Base-by-base conservation (phyloP, 495 filamentous ascomycete genomes). In the Podospora fimiseda region DNA sequence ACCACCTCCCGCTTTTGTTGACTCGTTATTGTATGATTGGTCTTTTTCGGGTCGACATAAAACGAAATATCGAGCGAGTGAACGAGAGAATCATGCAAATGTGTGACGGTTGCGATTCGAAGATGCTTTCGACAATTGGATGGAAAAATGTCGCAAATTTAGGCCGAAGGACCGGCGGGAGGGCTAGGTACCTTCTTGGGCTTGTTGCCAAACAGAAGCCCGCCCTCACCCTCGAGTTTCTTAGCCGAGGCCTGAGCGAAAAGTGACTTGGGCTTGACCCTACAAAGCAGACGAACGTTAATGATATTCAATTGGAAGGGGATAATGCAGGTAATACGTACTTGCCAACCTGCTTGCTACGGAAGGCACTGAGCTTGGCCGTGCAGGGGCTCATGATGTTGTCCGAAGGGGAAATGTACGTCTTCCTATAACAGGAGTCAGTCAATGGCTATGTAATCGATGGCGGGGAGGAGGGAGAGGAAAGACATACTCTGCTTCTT, bases 311-410 rank as follows among this genome's bases (percentile, higher is more conserved):
- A 56, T 39, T 27, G n/a, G 18, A 15, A 43, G 2, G 8, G 5
- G 33, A 6, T 18, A 43, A 22, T 9, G 19, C 45, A 44, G n/a
- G 21, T 6, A 9, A 41, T 6, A 77, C 80, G 64, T 72, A 85
- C 81, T 86, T 87, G 58, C 70, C 68, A 60, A 87, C 85, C 36
- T 85, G 84, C 76, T 91, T 91, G 65, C 80, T 86, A 74, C 90
- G 89, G 65, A 91, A 81, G 43, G 87, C 84, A 48, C 75, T 85
- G 60, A 96, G 70, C 71, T 96, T 96, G 71, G 87, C 85, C n/a
- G 88, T 90, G 69, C 89, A 91, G 14, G 91, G 91, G 55, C 86
- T 90, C 86, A 94, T 86, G 70, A 96, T 89, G 65, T 82, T 86
- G 63, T 96, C 91, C 9, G 88, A 93, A 0, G 91, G 91, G n/a